Evolutionary conservation across 2,329 filamentous ascomycete genomes (phyloP), one percentile per base, ranked within the genome.

Genomic region (Achaetomium macrosporum): DNA sequence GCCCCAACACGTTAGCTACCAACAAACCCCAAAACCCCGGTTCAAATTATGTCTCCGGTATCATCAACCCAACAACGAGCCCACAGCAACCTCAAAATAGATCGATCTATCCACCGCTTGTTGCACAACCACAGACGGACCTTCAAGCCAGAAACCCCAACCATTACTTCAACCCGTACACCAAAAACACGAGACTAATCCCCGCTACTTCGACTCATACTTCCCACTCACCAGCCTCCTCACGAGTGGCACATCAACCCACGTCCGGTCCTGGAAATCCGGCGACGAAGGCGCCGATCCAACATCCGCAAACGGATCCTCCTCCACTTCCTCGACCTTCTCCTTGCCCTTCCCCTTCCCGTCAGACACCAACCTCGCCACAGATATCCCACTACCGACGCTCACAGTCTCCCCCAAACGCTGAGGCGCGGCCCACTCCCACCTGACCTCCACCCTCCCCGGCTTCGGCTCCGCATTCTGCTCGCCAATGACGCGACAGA

Each of bases 381-480:
- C 74, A 5, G 82, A 84, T 51, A 96, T 79, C 10, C 83, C 83
- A 59, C 82, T 86, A 1, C 79, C 80, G 1, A 79, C 61, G 25
- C 3, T 63, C 69, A 8, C 65, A 58, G 40, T 5, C 15, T 72
- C 41, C 8, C 8, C 33, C 2, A 25, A 25, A 25, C 70, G 70
- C 0, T 65, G 52, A 2, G 72, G 64, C 10, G 61, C 64, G 19
- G 55, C 64, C 54, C 75, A 72, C 66, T 96, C 90, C 83, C 91
- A 96, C 51, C 85, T 77, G 0, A 88, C 88, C 67, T 99, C 92
- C 9, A 95, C 79, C 50, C 82, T 83, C 0, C 90, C 90, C 5
- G 87, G 81, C 57, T 82, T 83, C 0, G 88, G 84, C 61, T 82
- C 82, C 47, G 82, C 76, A 20, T 81, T 82, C 33, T 91, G 85